Evolutionary conservation across 2,329 filamentous ascomycete genomes (phyloP).

Genomic region (Diaporthe vaccinii): DNA sequence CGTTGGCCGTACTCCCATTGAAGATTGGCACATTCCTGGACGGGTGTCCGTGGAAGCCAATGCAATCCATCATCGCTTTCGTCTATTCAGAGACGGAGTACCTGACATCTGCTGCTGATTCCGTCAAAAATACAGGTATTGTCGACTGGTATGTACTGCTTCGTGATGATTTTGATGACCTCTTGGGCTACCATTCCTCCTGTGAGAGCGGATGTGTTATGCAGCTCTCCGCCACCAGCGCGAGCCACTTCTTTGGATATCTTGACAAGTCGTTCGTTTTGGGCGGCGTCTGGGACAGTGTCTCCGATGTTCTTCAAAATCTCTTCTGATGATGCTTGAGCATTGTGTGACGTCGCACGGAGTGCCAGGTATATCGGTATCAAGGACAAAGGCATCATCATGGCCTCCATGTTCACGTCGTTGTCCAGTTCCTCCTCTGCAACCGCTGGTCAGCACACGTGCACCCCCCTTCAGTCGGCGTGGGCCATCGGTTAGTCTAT

Average conservation of each 20-base stretch:
- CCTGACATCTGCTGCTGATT: constrained; percentile 72
- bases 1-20: background rate
- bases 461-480: background rate
- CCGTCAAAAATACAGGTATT: constrained; percentile 81
- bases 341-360: constrained; percentile 63
- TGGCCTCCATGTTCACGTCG: constrained; percentile 65
- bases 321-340: constrained; percentile 61
- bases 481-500: constrained; percentile 14
- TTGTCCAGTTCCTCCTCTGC: constrained; percentile 67
- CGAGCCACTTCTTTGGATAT: constrained; percentile 78
- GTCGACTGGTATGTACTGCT: constrained; percentile 79
- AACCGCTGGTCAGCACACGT: constrained; percentile 47
- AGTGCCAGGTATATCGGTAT: constrained; percentile 79
- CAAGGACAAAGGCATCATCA: constrained; percentile 69
- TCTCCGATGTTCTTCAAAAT: constrained; percentile 64
- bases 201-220: constrained; percentile 89
- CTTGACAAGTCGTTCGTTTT: constrained; percentile 64
- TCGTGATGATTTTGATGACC: constrained; percentile 88
- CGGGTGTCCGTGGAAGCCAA: background rate
- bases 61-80: background rate
- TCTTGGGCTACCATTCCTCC: constrained; percentile 98
- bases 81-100: constrained; percentile 63
- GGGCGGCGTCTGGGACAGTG: constrained; percentile 61
- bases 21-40: background rate
- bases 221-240: constrained; percentile 86